phyloP scores from a whole-genome alignment of 345 rosid genomes.

The Euphorbia lathyris region DNA sequence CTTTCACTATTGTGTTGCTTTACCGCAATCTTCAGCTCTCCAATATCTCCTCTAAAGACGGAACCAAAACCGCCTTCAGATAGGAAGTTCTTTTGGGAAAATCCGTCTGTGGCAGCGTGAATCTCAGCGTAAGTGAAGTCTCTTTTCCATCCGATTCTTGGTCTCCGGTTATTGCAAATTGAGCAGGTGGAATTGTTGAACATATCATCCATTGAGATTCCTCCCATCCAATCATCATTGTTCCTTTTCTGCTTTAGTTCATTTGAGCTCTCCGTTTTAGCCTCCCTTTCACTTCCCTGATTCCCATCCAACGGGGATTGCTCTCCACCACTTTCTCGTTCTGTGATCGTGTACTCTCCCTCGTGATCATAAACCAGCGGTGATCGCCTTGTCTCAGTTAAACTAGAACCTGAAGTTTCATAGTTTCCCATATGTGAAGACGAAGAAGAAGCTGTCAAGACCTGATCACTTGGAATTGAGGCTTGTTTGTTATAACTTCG shows the following conservation, averaged over 20 bases:
- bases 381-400: constrained; percentile 21
- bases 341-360: constrained; percentile 27
- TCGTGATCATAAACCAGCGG: constrained; percentile 14
- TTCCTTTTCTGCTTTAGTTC: constrained; percentile 22
- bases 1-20: constrained; percentile 56
- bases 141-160: constrained; percentile 47
- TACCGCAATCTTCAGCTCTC: constrained; percentile 50
- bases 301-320: constrained; percentile 19
- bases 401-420: constrained; percentile 27
- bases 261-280: constrained; percentile 20
- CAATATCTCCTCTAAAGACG: constrained; percentile 48
- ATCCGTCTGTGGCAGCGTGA: constrained; percentile 54
- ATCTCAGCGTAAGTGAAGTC: constrained; percentile 57
- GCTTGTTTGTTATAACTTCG: constrained; percentile 14
- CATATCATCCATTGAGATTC: constrained; percentile 20
- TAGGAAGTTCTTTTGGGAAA: constrained; percentile 38
- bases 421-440: constrained; percentile 14
- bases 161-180: constrained; percentile 49
- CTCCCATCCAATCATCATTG: constrained; percentile 27
- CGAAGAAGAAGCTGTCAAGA: constrained; percentile 4
- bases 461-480: constrained; percentile 21
- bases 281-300: constrained; percentile 15
- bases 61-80: constrained; percentile 72
- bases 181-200: constrained; percentile 46
- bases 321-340: constrained; percentile 25